Base-by-base conservation (phyloP, 148 eudicot species). In the Vaccinium vitisidaea region DNA sequence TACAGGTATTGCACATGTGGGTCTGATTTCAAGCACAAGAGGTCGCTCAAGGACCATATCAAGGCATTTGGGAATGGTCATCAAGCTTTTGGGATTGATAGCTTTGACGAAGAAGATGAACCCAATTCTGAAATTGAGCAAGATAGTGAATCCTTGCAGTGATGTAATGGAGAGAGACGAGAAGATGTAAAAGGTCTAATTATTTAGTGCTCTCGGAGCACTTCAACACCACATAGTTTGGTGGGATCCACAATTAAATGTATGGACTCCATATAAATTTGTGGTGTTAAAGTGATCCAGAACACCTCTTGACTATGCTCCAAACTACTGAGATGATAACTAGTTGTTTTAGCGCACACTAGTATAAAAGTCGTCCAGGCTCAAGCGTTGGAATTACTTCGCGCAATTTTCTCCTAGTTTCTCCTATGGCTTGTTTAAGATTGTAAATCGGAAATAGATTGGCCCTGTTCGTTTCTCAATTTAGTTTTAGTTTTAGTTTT, bases 21-120 rank as follows among this genome's bases (percentile, higher is more conserved):
- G 2, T 94, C 97, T 0, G 94, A 94, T 85, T 94, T 94, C 81
- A 94, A 94, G 92, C 97, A 94, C 86, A 94, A 94, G 84, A 92
- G 97, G 63, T 94, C 97, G 67, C 90, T 92, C 36, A 94, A 94
- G 75, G 95, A 94, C 50, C 97, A 94, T 43, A 89, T 94, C 59
- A 94, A 90, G 90, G 92, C 95, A 9, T 94, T 94, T 87, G 97
- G 97, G 11, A 78, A 89, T 71, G 95, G 92, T 2, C 97, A 94
- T 88, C 86, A 91, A 1, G 91, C 97, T 56, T 90, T 86, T 88
- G 95, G 95, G 52, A 90, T 93, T 36, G 94, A 94, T 36, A 89
- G 90, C 78, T 93, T 94, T 15, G 97, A 90, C 1, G 97, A 94
- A 75, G 97, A 94, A 12, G 95, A 94, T 46, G 97, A 94, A 61